Base-by-base conservation (phyloP, 2,329 filamentous ascomycete genomes). In the Aspergillus felis region DNA sequence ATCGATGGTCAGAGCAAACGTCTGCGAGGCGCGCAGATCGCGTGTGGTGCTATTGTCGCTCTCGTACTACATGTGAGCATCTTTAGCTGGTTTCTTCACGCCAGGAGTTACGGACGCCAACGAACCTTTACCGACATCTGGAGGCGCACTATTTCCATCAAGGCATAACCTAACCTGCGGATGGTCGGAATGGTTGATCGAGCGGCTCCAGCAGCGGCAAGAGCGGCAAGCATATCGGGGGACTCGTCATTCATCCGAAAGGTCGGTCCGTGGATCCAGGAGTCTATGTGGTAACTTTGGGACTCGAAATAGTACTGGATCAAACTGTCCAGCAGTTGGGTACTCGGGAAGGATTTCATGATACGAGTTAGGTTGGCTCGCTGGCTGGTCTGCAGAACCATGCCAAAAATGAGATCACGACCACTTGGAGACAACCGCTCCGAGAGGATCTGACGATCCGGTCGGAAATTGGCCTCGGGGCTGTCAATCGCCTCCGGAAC, bases 391-490 rank as follows among this genome's bases (percentile, higher is more conserved):
- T 80, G 79, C 38, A 90, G 74, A 1, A 90, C 82, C 57, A 89
- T 79, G 10, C 82, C 85, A 55, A 91, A 75, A 1, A 89, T 80
- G 50, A 80, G 81, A 68, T 91, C 88, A 3, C 86, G 81, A 22
- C 76, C 79, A 9, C 63, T 64, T 2, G 64, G 53, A 2, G 66
- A 64, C 3, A 71, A 51, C 1, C 62, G 59, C 25, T 71, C 68
- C 1, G 61, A 64, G 1, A 69, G 57, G 7, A 64, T 61, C 42
- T 66, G 61, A 7, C 57, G 58, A 2, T 64, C 62, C n/a, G 60
- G 53, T 1, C 55, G 55, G 9, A 57, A 46, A 46, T 20, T 60
- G 0, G 57, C 50, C 25, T 65, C 61, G 1, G 65, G 65, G 47
- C 66, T 68, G 32, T 67, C 61, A 4, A 68, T 66, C 3, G 61